Evolutionary conservation across 2,329 filamentous ascomycete species (phyloP).

Genomic region (Colletotrichum paranaense): DNA sequence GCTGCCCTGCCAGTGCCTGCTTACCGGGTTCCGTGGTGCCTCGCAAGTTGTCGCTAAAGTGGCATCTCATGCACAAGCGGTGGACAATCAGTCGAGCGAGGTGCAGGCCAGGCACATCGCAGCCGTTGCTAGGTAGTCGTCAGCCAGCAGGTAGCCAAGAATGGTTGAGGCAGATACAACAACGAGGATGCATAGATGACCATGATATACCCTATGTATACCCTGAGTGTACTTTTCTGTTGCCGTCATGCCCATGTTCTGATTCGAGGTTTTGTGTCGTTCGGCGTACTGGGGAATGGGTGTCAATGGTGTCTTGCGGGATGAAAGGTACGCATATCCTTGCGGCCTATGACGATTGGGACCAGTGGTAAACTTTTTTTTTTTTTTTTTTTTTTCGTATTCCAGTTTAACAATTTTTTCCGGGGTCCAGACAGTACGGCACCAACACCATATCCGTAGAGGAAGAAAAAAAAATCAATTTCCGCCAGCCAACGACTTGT

Average conservation of each 20-base stretch:
- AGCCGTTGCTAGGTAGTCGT: background rate
- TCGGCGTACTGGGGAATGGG: background rate
- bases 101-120: background rate
- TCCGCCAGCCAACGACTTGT: constrained; percentile 3
- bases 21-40: background rate
- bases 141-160: background rate
- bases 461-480: background rate
- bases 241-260: background rate
- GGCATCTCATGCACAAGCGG: background rate
- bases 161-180: background rate
- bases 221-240: background rate
- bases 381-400: background rate
- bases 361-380: background rate
- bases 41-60: background rate
- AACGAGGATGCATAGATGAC: background rate
- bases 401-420: background rate
- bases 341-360: background rate
- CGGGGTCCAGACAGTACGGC: background rate
- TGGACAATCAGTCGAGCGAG: background rate
- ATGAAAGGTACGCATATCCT: background rate
- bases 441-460: background rate
- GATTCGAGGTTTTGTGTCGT: background rate
- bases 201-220: background rate
- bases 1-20: background rate
- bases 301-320: background rate